Conservation (phyloP, 176 grass and related monocot genomes). For the Triticum monococcum region DNA sequence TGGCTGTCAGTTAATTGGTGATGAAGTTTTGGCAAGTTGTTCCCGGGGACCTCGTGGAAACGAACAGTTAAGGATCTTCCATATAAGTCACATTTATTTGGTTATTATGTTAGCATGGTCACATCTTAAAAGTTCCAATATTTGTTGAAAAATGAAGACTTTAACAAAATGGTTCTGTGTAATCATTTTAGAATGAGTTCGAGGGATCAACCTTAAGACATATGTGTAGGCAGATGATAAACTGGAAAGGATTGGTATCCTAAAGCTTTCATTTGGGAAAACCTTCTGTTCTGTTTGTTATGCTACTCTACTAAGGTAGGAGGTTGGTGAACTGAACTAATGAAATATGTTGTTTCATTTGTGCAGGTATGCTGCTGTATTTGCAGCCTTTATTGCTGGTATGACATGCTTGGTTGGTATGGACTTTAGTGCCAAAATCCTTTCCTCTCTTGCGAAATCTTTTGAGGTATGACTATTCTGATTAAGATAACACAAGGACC, state of each 20-base stretch:
- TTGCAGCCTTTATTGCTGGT: constrained; percentile 89
- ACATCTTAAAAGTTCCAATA: neutral
- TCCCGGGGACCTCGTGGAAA: constrained; percentile 76
- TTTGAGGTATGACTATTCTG: constrained; percentile 66
- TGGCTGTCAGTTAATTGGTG: constrained; percentile 66
- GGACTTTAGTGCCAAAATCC: constrained; percentile 85
- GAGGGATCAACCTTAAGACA: neutral
- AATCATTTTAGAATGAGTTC: neutral
- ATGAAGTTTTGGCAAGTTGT: constrained; percentile 78
- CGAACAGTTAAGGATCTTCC: constrained; percentile 62
- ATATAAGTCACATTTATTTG: neutral
- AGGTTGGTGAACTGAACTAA: constrained; percentile 21
- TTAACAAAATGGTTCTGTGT: neutral
- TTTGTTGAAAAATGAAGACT: neutral
- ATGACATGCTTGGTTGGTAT: constrained; percentile 91
- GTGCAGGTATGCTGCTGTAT: constrained; percentile 79
- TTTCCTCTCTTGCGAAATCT: constrained; percentile 66
- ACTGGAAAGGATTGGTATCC: neutral
- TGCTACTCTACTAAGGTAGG: neutral
- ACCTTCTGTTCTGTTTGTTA: neutral
- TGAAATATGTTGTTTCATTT: constrained; percentile 15
- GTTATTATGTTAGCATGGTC: neutral
- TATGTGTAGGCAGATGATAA: neutral
- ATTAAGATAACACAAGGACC: neutral
- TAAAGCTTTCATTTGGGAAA: neutral